phyloP scores from a whole-genome alignment of 768 basidiomycete genomes.

The Calocybe gangraenosa region DNA sequence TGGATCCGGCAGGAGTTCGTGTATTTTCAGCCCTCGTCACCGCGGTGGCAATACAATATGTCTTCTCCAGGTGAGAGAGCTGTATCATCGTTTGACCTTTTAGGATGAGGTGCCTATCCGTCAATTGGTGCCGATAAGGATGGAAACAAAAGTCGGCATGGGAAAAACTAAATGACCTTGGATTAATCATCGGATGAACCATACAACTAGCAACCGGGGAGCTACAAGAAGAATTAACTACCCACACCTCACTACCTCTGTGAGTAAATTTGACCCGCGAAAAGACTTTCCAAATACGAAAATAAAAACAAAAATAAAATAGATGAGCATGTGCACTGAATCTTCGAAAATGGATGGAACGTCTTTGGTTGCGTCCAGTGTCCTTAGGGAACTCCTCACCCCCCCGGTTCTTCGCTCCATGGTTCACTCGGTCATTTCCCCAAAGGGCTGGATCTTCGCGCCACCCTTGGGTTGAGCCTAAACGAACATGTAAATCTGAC shows the following conservation, averaged over 20 bases:
- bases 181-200: conserved; percentile 4
- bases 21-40: not conserved
- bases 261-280: not conserved
- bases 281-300: not conserved
- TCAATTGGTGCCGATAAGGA: conserved; percentile 1
- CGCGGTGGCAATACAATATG: not conserved
- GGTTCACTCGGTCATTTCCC: conserved; percentile 15
- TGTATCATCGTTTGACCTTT: not conserved
- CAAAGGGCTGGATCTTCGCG: conserved; percentile 19
- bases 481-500: not conserved
- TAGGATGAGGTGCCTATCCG: not conserved
- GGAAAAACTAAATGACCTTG: not conserved
- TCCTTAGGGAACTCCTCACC: too few relatives aligned
- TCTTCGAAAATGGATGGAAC: not conserved
- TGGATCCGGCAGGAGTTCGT: too few relatives aligned
- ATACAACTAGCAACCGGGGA: not conserved
- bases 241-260: not conserved
- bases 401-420: conserved; percentile 6
- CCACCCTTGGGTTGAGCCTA: not conserved
- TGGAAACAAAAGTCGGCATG: not conserved
- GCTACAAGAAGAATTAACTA: not conserved
- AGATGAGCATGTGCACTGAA: not conserved
- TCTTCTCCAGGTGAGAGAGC: not conserved
- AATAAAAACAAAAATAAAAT: not conserved
- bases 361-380: too few relatives aligned